A percentile compares a stretch with the other conserved stretches of the same genome.
Conservation (phyloP, 352 stramenopile species). For the Phytophthora pseudosyringae region DNA sequence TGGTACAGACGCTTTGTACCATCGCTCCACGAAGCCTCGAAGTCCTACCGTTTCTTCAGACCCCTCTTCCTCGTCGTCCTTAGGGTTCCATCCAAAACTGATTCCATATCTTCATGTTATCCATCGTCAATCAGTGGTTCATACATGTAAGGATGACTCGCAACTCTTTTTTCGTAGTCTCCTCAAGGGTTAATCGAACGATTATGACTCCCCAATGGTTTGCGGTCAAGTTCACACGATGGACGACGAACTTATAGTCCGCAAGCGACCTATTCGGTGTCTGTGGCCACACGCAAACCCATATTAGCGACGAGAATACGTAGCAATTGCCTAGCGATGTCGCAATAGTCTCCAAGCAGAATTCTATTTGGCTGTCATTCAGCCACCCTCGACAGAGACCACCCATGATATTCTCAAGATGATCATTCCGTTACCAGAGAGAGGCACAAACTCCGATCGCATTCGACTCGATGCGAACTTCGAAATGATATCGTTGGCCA, state of each 20-base stretch:
- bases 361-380: conserved; percentile 13
- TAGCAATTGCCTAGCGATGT: neutral
- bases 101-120: neutral
- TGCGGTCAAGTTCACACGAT: neutral
- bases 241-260: conserved; percentile 2
- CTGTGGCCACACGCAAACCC: neutral
- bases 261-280: neutral
- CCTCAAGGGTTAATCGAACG: neutral
- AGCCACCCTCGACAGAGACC: conserved; percentile 8
- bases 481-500: conserved; percentile 8
- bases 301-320: neutral
- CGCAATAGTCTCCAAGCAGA: conserved; percentile 6
- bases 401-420: conserved; percentile 9
- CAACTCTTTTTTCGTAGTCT: neutral
- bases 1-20: too few relatives aligned
- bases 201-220: conserved; percentile 23
- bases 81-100: neutral
- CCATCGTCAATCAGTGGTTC: conserved; percentile 7
- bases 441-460: neutral
- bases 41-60: too few relatives aligned
- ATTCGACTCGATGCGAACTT: conserved; percentile 10
- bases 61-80: neutral
- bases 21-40: too few relatives aligned
- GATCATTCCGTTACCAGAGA: neutral
- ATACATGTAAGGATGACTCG: conserved; percentile 10